phyloP scores from a whole-genome alignment of 2,329 filamentous ascomycete species.

The Esteya vermicola region DNA sequence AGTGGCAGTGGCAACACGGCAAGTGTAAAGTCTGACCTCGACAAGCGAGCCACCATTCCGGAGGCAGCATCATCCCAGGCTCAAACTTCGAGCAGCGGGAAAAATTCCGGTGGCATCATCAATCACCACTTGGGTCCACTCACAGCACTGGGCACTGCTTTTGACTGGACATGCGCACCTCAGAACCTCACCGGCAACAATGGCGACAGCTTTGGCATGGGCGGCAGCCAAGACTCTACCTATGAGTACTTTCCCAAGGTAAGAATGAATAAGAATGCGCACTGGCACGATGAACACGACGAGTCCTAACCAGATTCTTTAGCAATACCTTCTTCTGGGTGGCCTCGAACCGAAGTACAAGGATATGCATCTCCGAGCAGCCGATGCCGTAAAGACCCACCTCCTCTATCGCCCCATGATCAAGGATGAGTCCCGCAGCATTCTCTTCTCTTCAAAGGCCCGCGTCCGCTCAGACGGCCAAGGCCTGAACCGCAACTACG shows the following conservation, averaged over 20 bases:
- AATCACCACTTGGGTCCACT: too few species aligned
- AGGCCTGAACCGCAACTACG: slow-evolving; percentile 36
- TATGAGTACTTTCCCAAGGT: slow-evolving; percentile 56
- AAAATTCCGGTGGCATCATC: background rate
- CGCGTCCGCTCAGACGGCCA: slow-evolving; percentile 24
- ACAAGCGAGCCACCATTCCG: background rate
- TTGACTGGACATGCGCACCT: slow-evolving; percentile 39
- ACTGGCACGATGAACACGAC: too few species aligned
- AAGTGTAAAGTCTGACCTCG: background rate
- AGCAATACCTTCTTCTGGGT: slow-evolving; percentile 62
- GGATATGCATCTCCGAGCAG: slow-evolving; percentile 54
- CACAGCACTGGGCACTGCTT: too few species aligned
- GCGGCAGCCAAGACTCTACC: slow-evolving; percentile 53
- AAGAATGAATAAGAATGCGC: too few species aligned
- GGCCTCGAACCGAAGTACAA: slow-evolving; percentile 60
- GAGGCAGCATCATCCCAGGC: too few species aligned
- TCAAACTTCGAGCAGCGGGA: too few species aligned
- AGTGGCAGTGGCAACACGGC: slow-evolving; percentile 4
- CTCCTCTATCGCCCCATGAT: slow-evolving; percentile 69
- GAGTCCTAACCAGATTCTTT: background rate
- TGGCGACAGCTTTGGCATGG: slow-evolving; percentile 42
- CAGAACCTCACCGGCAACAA: slow-evolving; percentile 41
- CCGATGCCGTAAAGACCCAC: slow-evolving; percentile 54
- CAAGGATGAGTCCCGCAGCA: slow-evolving; percentile 45
- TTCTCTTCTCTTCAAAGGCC: slow-evolving; percentile 57